Percentiles rank a stretch among this genome's conserved stretches.
Evolutionary conservation across 1,284 basidiomycete genomes (phyloP).

Genomic region (Trichosporon ovoides): DNA sequence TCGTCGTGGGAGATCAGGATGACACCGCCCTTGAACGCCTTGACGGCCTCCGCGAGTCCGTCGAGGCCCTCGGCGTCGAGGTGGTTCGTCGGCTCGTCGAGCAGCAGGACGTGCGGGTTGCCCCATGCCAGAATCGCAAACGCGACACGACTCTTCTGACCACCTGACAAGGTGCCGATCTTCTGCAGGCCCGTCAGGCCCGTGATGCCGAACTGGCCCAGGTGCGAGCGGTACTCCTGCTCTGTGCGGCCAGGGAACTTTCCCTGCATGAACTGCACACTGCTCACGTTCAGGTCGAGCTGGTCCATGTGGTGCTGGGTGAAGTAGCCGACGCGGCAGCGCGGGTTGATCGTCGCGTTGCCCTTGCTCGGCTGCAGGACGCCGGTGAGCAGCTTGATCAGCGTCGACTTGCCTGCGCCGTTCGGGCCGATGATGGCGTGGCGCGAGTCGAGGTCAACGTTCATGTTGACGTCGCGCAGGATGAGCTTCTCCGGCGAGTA

Average conservation of each 20-base stretch:
- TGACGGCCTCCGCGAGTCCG: conserved; percentile 83
- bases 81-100: conserved; percentile 98
- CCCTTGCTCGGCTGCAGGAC: conserved; percentile 75
- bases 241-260: conserved; percentile 92
- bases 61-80: conserved; percentile 92
- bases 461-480: conserved; percentile 77
- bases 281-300: conserved; percentile 73
- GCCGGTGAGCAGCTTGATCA: conserved; percentile 90
- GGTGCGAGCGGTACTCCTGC: conserved; percentile 89
- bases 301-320: conserved; percentile 98
- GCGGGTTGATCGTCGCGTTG: conserved; percentile 82
- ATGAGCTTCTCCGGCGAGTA: conserved; percentile 77
- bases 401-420: conserved; percentile 53
- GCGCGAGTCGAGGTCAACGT: conserved; percentile 80
- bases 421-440: conserved; percentile 81
- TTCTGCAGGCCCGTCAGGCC: conserved; percentile 75
- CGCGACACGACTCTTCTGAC: conserved; percentile 94
- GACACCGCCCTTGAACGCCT: conserved; percentile 88
- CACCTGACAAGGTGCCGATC: conserved; percentile 61
- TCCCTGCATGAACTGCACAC: conserved; percentile 85
- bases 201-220: conserved; percentile 98
- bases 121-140: conserved; percentile 88
- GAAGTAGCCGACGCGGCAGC: conserved; percentile 87
- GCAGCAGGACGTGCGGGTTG: conserved; percentile 76
- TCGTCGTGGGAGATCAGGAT: conserved; percentile 85